Evolutionary conservation across 305 asterid genomes (phyloP), one percentile per base, ranked within the genome.

Genomic region (Stenogyne calaminthoides): DNA sequence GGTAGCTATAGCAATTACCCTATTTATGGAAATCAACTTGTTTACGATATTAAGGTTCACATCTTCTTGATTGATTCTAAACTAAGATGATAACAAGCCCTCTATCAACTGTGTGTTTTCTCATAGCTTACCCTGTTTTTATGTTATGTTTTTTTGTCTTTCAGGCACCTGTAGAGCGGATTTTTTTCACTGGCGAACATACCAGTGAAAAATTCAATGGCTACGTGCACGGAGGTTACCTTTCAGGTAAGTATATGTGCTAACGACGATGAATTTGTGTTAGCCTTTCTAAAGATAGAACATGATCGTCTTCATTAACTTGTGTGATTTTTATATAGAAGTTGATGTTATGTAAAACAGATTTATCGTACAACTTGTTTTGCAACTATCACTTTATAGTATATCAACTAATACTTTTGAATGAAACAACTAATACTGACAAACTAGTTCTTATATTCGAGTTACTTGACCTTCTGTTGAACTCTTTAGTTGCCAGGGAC

Each of bases 1-100:
- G 96, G 98, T 11, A 93, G 98, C 84, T 93, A 93, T 76, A 91
- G 90, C 44, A 93, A 91, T 75, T 93, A 87, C 81, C 98, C 97
- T 0, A 88, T 93, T 39, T 76, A 84, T 64, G 80, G 73, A 16
- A 83, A 93, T 74, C 91, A 85, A 70, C 92, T 87, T 9, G 75
- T 91, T 42, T 83, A 83, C 40, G 89, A 84, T 52, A 82, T 93
- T 46, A 84, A 89, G 98, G 98, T 92, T 69, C 39, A 70, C 47
- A 32, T 22, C 10, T 40, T 73, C 77, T 77, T 65, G 46, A 19
- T 77, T 65, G 46, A 19, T 64, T 64, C 77, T 18, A 29, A 9
- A 7, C 56, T 9, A 59, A 44, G 42, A 66, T n/a, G 9, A n/a
- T 44, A 44, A 6, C 19, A 56, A 0, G 40, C 67, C 78, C 14